Conservation (phyloP, 495 filamentous ascomycete genomes). For the Neurospora hispaniola region DNA sequence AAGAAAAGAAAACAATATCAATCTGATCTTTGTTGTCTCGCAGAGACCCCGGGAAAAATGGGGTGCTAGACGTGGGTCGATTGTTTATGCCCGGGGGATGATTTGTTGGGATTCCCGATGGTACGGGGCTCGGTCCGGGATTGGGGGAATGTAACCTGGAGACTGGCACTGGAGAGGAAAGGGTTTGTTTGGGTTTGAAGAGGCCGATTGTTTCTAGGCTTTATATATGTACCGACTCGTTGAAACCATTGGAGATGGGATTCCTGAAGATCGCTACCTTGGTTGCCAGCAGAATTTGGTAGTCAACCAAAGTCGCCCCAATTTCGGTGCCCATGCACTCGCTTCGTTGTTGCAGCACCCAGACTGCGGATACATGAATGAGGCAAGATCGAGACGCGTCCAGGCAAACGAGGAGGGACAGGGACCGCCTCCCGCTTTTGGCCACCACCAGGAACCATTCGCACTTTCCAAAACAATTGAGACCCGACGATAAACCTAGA, state of each 20-base stretch:
- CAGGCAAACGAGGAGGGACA: not conserved
- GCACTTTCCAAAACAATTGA: not conserved
- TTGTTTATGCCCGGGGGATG: not conserved
- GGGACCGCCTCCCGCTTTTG: not conserved
- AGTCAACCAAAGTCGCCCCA: not conserved
- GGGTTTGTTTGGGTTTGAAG: not conserved
- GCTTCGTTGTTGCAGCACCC: not conserved
- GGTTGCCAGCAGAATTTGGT: not conserved
- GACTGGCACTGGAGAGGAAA: not conserved
- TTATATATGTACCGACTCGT: not conserved
- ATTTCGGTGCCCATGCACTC: not conserved
- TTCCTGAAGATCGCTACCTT: not conserved
- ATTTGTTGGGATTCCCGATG: not conserved
- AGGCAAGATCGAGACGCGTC: not conserved
- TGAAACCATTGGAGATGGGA: not conserved
- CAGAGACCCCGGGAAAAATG: not conserved
- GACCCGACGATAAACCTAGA: too few relatives aligned
- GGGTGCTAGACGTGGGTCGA: not conserved
- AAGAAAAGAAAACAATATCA: not conserved
- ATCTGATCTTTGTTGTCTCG: not conserved
- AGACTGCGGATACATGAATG: not conserved
- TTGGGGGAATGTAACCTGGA: not conserved
- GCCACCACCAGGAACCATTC: not conserved
- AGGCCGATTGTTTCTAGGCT: not conserved
- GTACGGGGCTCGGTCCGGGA: not conserved